These are phyloP conservation scores for Metschnikowia proteae DNA, from an alignment of 805 yeast species.

Conservation along the genomic window DNA sequence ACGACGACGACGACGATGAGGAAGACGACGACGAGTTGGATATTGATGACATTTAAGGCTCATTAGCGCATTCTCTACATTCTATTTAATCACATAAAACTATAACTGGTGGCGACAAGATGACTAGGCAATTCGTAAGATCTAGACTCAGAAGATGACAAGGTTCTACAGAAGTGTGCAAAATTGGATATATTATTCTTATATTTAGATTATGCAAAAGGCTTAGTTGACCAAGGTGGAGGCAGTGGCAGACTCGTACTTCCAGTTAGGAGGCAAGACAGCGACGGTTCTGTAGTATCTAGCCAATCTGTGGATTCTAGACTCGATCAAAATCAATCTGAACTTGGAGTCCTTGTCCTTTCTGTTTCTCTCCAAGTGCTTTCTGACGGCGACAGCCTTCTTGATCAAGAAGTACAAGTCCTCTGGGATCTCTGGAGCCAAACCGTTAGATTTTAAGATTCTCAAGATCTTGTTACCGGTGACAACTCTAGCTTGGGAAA, in stretches of 20 bases:
- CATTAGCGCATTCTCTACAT: slow-evolving; percentile 3
- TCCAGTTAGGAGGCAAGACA: slow-evolving; percentile 99
- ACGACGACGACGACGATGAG: slow-evolving; percentile 76
- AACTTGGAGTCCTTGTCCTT: slow-evolving; percentile 99
- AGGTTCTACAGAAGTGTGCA: not conserved
- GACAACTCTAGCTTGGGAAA: slow-evolving; percentile 92
- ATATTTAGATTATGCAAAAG: slow-evolving; percentile 17
- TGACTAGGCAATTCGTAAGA: no score
- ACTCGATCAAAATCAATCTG: slow-evolving; percentile 99
- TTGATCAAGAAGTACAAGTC: slow-evolving; percentile 98
- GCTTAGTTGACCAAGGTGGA: slow-evolving; percentile 97
- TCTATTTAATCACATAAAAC: slow-evolving; percentile 1
- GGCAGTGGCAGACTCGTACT: slow-evolving; percentile 99
- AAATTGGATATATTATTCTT: slow-evolving; percentile 3
- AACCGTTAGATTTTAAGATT: slow-evolving; percentile 98
- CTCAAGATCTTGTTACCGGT: slow-evolving; percentile 99
- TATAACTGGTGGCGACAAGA: not conserved
- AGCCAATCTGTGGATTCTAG: slow-evolving; percentile 99
- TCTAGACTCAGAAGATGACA: not conserved
- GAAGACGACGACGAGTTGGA: slow-evolving; percentile 76
- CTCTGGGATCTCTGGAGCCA: slow-evolving; percentile 99
- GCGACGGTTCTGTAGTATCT: slow-evolving; percentile 99
- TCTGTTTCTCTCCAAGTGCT: slow-evolving; percentile 99
- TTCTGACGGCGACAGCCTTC: slow-evolving; percentile 99
- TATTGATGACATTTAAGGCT: slow-evolving; percentile 81